A percentile compares a stretch with the other conserved stretches of the same genome.
Conservation (phyloP, 176 grass and related monocot genomes). For the Guadua angustifolia region DNA sequence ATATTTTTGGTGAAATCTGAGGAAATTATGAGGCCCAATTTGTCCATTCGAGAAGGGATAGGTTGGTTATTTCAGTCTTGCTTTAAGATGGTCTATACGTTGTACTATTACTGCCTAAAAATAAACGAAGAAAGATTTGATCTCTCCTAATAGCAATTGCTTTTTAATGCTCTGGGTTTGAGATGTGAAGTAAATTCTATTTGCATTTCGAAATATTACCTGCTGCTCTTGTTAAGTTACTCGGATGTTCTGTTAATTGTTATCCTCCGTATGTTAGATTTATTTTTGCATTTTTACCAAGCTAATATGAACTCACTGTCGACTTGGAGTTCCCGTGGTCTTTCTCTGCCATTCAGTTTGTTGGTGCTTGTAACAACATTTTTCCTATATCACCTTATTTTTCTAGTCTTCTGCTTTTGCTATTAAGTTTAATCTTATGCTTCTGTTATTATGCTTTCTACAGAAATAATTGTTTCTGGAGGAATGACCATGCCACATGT, state of each 20-base stretch:
- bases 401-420: conserved; percentile 23
- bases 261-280: not conserved
- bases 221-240: conserved; percentile 19
- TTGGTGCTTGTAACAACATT: not conserved
- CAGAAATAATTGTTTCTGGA: conserved; percentile 98
- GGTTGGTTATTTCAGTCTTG: conserved; percentile 50
- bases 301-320: not conserved
- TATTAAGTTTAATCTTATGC: conserved; percentile 19
- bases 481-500: conserved; percentile 98
- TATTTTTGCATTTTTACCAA: not conserved
- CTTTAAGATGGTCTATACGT: not conserved
- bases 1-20: conserved; percentile 93
- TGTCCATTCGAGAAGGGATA: conserved; percentile 97
- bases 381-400: not conserved
- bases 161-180: not conserved
- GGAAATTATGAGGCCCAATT: conserved; percentile 93
- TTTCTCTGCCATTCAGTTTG: not conserved
- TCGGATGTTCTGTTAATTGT: conserved; percentile 5
- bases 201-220: not conserved
- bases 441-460: conserved; percentile 41
- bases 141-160: not conserved
- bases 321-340: not conserved
- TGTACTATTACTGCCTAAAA: conserved; percentile 5
- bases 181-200: conserved; percentile 19
- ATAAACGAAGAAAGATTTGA: not conserved